These are phyloP conservation scores for Mycena filopes DNA, from an alignment of 768 basidiomycete species.

Conservation along the genomic window DNA sequence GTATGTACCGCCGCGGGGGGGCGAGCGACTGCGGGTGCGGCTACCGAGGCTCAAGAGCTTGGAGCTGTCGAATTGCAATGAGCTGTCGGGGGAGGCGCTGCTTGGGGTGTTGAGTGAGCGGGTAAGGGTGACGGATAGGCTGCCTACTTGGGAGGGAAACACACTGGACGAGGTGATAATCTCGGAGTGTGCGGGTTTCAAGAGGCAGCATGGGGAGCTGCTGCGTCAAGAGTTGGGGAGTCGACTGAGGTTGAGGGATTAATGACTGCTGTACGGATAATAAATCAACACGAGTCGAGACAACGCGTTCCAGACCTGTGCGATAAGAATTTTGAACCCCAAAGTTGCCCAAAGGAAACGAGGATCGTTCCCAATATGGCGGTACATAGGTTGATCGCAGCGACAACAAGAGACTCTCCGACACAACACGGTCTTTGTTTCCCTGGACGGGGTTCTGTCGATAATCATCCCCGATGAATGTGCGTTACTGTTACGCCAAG, in stretches of 20 bases:
- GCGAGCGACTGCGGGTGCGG: constrained; percentile 49
- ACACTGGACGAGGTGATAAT: constrained; percentile 49
- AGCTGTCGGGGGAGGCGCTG: constrained; percentile 67
- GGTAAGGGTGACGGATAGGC: constrained; percentile 50
- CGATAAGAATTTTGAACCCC: too few relatives aligned
- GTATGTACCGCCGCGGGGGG: constrained; percentile 21
- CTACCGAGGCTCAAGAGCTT: constrained; percentile 65
- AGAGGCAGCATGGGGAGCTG: constrained; percentile 5
- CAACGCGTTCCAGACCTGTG: too few relatives aligned
- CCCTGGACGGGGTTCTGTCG: too few relatives aligned
- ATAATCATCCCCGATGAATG: too few relatives aligned
- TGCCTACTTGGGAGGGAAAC: constrained; percentile 39
- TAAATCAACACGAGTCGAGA: too few relatives aligned
- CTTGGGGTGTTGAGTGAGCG: constrained; percentile 63
- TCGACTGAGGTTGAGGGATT: neutral
- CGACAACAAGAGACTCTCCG: too few relatives aligned
- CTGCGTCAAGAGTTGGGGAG: constrained; percentile 19
- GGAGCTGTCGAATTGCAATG: constrained; percentile 70
- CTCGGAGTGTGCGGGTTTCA: constrained; percentile 51
- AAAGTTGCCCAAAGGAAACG: too few relatives aligned
- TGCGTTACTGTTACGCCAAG: constrained; percentile 29
- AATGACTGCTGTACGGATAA: too few relatives aligned
- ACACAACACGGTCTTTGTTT: too few relatives aligned
- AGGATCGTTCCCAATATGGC: too few relatives aligned
- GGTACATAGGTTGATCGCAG: too few relatives aligned